A percentile compares a stretch with the other conserved stretches of the same genome.
phyloP scores from a whole-genome alignment of 345 rosid genomes.

The Salix purpurea region DNA sequence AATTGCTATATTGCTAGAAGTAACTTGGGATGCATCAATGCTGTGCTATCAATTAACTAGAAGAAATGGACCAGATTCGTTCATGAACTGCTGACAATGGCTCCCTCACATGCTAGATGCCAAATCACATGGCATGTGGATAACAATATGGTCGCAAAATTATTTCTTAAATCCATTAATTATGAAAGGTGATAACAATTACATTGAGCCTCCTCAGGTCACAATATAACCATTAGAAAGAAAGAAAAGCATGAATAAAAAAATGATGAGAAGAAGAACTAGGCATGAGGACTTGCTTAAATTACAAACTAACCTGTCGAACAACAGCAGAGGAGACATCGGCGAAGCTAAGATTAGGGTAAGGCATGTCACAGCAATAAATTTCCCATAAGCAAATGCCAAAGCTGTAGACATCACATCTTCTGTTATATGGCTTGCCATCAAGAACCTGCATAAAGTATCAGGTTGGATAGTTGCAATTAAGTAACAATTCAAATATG shows the following conservation, averaged over 20 bases:
- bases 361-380: constrained; percentile 95
- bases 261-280: background rate
- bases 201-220: background rate
- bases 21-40: background rate
- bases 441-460: constrained; percentile 58
- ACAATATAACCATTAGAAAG: background rate
- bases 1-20: background rate
- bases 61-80: background rate
- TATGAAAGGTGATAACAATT: background rate
- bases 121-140: background rate
- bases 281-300: background rate
- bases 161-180: background rate
- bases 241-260: background rate
- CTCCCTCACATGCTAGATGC: background rate
- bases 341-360: constrained; percentile 73
- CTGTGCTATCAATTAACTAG: background rate
- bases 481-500: background rate
- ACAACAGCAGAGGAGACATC: constrained; percentile 82
- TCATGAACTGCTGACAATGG: background rate
- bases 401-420: constrained; percentile 93
- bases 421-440: constrained; percentile 88
- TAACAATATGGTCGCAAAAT: background rate
- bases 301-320: constrained; percentile 53
- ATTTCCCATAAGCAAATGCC: constrained; percentile 98
- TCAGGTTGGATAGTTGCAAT: constrained; percentile 4